These are phyloP conservation scores for Eudorina sp. DNA, from an alignment of 139 green algal species.

Conservation along the genomic window DNA sequence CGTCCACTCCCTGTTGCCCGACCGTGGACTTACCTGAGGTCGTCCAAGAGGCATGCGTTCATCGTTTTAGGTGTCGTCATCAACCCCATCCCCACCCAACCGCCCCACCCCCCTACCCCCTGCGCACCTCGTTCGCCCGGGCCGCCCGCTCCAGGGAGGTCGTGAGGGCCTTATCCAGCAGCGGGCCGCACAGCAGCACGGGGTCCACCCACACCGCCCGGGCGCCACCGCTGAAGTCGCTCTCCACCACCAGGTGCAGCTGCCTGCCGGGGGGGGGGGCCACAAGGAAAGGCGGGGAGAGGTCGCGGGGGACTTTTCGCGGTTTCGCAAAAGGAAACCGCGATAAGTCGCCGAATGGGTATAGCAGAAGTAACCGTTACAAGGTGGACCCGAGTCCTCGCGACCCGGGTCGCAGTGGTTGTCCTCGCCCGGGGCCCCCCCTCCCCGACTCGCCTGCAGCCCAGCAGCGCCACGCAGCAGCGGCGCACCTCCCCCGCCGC, in stretches of 20 bases:
- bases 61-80: too few relatives aligned
- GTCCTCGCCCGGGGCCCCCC: not conserved
- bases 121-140: not conserved
- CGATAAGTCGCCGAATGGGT: too few relatives aligned
- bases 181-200: slow-evolving; percentile 36
- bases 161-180: slow-evolving; percentile 14
- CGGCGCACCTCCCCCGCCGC: slow-evolving; percentile 4
- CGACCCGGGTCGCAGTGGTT: not conserved
- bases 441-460: slow-evolving; percentile 10
- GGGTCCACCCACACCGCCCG: slow-evolving; percentile 63
- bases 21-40: too few relatives aligned
- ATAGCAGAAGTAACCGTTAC: too few relatives aligned
- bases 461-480: slow-evolving; percentile 19
- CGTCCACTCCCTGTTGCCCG: too few relatives aligned
- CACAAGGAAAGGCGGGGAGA: too few relatives aligned
- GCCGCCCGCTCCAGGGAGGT: not conserved
- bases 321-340: too few relatives aligned
- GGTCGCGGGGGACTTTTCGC: too few relatives aligned
- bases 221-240: slow-evolving; percentile 49
- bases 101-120: too few relatives aligned
- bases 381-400: too few relatives aligned
- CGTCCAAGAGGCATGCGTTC: too few relatives aligned
- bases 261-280: slow-evolving; percentile 15
- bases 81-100: too few relatives aligned
- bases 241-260: slow-evolving; percentile 60